Evolutionary conservation across 1,139 yeast genomes (phyloP), one percentile per base, ranked within the genome.

Genomic region (Yamadazyma epiphylla): DNA sequence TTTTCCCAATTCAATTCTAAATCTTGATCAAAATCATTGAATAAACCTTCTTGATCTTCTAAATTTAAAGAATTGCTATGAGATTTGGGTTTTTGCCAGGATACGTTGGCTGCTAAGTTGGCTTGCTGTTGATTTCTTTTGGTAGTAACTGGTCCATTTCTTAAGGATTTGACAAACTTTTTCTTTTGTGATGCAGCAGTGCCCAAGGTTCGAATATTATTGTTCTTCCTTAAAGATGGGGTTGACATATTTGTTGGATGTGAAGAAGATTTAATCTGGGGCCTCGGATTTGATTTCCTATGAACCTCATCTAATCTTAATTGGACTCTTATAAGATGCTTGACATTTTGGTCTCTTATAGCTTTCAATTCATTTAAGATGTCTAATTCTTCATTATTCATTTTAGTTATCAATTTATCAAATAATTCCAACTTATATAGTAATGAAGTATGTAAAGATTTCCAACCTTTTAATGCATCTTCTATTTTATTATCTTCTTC

Each of bases 381-480:
- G 17, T 51, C 49, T 13, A 54, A 39, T 38, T 74, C 80, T 28
- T 74, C 78, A 5, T 55, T 50, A 8, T 58, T 41, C 31, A 66
- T 43, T 36, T 60, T 62, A 16, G 48, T 32, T 7, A 58, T 50
- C 9, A 56, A 54, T 37, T 69, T 70, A 29, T 78, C 82, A 32
- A 80, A 66, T 10, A 60, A 44, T 22, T 79, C 83, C 25, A 80
- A 55, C 43, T 74, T 75, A 49, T 62, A 75, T 31, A 77, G 60
- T 8, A 79, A 63, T 30, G 74, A 69, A 2, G 84, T 77, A 41
- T 79, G 85, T 13, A 82, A 55, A 6, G 78, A 64, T 45, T 77
- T 80, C 89, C 89, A 82, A 3, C 88, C 88, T 42, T 71, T 74
- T 17, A 79, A 55, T 1, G 89, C 84, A 13, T 69, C 75, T 33